phyloP scores from a whole-genome alignment of 148 eudicot genomes.

The Pouteria glomerata region DNA sequence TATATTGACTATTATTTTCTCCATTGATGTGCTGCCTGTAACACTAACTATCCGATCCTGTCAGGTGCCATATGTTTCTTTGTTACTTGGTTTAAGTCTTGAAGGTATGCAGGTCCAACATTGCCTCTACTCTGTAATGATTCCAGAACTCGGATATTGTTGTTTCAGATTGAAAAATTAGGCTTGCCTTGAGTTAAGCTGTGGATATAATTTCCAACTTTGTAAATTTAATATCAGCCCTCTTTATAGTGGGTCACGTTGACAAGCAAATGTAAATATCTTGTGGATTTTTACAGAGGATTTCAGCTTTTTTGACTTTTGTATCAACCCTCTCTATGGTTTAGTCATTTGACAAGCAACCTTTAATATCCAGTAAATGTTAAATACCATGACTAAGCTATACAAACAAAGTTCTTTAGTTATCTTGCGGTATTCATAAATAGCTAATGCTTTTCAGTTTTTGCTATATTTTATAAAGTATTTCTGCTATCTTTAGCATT shows the following conservation, averaged over 20 bases:
- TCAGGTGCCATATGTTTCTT: background rate
- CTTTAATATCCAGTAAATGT: background rate
- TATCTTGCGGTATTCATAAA: background rate
- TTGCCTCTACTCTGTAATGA: background rate
- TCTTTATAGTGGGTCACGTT: background rate
- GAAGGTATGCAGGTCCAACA: background rate
- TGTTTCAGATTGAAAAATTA: conserved; percentile 1
- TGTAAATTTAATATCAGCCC: background rate
- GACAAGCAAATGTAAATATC: background rate
- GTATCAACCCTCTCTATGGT: background rate
- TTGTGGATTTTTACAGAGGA: background rate
- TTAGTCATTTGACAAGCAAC: background rate
- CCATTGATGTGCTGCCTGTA: background rate
- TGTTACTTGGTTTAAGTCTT: background rate
- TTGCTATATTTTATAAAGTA: background rate
- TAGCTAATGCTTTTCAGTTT: background rate
- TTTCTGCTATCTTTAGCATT: background rate
- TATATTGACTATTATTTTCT: background rate
- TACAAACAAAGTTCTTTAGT: background rate
- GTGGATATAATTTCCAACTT: background rate
- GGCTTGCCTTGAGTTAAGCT: background rate
- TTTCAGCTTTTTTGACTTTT: background rate
- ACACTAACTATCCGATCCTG: background rate
- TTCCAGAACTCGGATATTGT: background rate
- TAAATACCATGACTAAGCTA: background rate